Evolutionary conservation across 225 moss, liverwort and hornwort species (phyloP).

Genomic region (Thuidium tamariscinum): DNA sequence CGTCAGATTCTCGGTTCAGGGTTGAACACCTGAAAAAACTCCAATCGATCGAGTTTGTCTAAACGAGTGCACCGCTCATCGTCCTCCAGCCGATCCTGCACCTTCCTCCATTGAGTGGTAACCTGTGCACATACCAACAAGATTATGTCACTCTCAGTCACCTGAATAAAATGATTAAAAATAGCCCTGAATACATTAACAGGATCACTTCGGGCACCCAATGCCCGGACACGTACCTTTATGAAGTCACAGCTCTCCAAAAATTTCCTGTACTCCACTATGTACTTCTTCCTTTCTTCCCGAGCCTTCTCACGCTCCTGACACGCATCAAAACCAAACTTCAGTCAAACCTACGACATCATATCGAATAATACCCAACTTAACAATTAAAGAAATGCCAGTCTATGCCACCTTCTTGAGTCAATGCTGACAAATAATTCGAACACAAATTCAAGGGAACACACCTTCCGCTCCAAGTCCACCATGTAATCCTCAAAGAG

Average conservation of each 20-base stretch:
- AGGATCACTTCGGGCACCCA: background rate
- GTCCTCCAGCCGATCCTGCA: conserved; percentile 93
- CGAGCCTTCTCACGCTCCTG: conserved; percentile 99
- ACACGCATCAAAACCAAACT: background rate
- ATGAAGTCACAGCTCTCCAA: conserved; percentile 92
- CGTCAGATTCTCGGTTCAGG: background rate
- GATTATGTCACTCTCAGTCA: background rate
- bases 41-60: conserved; percentile 96
- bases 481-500: conserved; percentile 93
- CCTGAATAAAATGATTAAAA: background rate
- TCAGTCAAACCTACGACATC: background rate
- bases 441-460: background rate
- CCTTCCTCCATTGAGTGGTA: conserved; percentile 90
- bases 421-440: background rate
- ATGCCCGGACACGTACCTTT: conserved; percentile 32
- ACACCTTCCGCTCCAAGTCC: conserved; percentile 93
- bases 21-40: conserved; percentile 68
- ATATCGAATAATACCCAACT: no score
- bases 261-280: conserved; percentile 72
- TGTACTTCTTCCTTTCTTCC: conserved; percentile 88
- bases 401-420: background rate
- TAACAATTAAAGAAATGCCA: background rate
- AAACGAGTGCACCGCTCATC: conserved; percentile 93
- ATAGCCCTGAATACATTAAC: background rate
- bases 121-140: conserved; percentile 38